phyloP scores from a whole-genome alignment of 2,329 filamentous ascomycete genomes.

The Cryphonectria carpinicola region DNA sequence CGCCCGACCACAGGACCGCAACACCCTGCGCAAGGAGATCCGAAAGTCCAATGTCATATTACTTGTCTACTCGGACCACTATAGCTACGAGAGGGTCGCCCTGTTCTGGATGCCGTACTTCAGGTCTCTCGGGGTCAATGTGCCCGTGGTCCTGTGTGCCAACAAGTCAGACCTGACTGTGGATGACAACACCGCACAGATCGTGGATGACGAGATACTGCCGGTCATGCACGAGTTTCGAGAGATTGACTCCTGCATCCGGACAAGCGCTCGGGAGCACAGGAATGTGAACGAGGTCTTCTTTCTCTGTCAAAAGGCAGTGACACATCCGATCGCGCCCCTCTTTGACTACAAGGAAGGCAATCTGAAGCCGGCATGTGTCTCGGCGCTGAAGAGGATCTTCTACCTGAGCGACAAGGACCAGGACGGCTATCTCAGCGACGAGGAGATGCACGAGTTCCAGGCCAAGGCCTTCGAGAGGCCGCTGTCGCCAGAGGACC shows the following conservation, averaged over 20 bases:
- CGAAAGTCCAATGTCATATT: slow-evolving; percentile 96
- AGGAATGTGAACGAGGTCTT: slow-evolving; percentile 96
- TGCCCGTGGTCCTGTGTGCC: slow-evolving; percentile 93
- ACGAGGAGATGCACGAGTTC: slow-evolving; percentile 88
- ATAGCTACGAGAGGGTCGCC: slow-evolving; percentile 96
- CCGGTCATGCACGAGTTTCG: slow-evolving; percentile 99
- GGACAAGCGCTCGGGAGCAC: slow-evolving; percentile 89
- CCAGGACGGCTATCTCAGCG: slow-evolving; percentile 89
- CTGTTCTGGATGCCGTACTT: slow-evolving; percentile 99
- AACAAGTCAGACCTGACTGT: slow-evolving; percentile 92
- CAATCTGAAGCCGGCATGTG: slow-evolving; percentile 83
- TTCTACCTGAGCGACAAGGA: slow-evolving; percentile 98
- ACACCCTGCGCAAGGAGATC: slow-evolving; percentile 88
- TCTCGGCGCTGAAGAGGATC: slow-evolving; percentile 83
- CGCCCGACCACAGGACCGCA: slow-evolving; percentile 89
- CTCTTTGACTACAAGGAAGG: slow-evolving; percentile 96
- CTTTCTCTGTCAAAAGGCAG: slow-evolving; percentile 96
- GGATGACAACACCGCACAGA: slow-evolving; percentile 76
- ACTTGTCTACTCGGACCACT: slow-evolving; percentile 96
- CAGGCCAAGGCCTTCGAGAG: slow-evolving; percentile 93
- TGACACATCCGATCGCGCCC: slow-evolving; percentile 94
- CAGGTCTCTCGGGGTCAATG: slow-evolving; percentile 95
- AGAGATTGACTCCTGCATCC: slow-evolving; percentile 97
- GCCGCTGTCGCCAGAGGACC: slow-evolving; percentile 76
- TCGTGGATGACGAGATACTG: slow-evolving; percentile 95